Evolutionary conservation across 2,329 filamentous ascomycete genomes (phyloP), one percentile per base, ranked within the genome.

Genomic region (Xylaria sp.): DNA sequence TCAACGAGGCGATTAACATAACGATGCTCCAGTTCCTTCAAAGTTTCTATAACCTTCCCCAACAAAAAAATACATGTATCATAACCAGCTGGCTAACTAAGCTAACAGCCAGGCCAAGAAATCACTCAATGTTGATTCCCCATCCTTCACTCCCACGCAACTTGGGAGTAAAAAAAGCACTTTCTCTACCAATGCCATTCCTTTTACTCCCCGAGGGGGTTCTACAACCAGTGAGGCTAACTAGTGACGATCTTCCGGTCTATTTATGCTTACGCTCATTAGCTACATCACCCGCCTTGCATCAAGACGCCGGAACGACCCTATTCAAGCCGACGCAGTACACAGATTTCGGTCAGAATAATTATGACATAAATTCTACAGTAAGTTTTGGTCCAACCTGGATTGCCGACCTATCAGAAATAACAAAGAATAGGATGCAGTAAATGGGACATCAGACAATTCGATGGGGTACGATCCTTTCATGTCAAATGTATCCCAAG

Each of bases 41-140:
- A 10, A 3, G 11, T 31, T 36, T 59, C 26, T 7, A 6, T 15
- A 15, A 5, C 17, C 36, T 23, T 44, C 28, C 4, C 65, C 6
- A 10, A 17, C 54, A 26, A 3, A 20, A 3, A 20, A 9, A 20
- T 38, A 23, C 33, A 23, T 59, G 26, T 36, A 42, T 59, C 58
- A 38, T 40, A 28, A 61, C 31, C 66, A 74, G 59, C 75, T 66
- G 74, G 58, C 78, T 80, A 73, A 79, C 72, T 11, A 36, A 63
- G 44, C 36, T 60, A 42, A 53, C 71, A 78, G 76, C 67, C 86
- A 84, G 68, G 77, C 83, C 28, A 93, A 93, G 81, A 96, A 94
- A 80, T 85, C 91, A 33, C 86, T 99, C 73, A 99, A 97, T 80
- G 96, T 97, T 77, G 96, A 98, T 77, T 98, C 96, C 9, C 95